Conservation (phyloP, 495 filamentous ascomycete species). For the Copromyces sp. region DNA sequence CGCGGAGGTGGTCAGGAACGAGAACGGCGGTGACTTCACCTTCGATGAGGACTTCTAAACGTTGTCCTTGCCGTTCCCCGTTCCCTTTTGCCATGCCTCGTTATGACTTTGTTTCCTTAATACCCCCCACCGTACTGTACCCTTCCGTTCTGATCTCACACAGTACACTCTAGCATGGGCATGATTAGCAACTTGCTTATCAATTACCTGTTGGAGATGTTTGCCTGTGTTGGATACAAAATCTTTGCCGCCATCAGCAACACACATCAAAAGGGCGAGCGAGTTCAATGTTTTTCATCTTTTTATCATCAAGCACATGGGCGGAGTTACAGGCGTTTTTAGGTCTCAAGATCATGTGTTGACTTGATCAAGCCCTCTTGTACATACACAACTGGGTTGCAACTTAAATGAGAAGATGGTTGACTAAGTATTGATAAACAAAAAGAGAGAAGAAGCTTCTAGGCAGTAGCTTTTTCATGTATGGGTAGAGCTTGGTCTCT, state of each 20-base stretch:
- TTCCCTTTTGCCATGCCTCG: slow-evolving; percentile 3
- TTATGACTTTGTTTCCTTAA: slow-evolving; percentile 10
- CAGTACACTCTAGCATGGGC: not conserved
- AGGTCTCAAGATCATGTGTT: not conserved
- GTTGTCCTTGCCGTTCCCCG: not conserved
- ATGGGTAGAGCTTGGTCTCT: slow-evolving; percentile 11
- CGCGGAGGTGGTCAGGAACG: slow-evolving; percentile 41
- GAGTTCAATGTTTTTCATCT: not conserved
- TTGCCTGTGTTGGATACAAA: not conserved
- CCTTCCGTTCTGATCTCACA: slow-evolving; percentile 1
- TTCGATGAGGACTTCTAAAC: slow-evolving; percentile 97
- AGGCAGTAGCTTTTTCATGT: slow-evolving; percentile 10
- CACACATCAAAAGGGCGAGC: not conserved
- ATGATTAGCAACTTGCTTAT: not conserved
- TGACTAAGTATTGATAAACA: not conserved
- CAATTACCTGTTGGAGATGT: not conserved
- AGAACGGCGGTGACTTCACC: slow-evolving; percentile 68
- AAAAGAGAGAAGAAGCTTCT: slow-evolving; percentile 6
- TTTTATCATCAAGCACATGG: not conserved
- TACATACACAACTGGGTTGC: not conserved
- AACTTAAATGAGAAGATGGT: not conserved
- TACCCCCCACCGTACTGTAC: slow-evolving; percentile 6
- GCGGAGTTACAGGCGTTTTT: not conserved
- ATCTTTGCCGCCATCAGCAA: not conserved
- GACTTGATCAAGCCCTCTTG: not conserved